These are phyloP conservation scores for Fusarium pilosicola DNA, from an alignment of 2,329 filamentous ascomycete genomes.

Conservation along the genomic window DNA sequence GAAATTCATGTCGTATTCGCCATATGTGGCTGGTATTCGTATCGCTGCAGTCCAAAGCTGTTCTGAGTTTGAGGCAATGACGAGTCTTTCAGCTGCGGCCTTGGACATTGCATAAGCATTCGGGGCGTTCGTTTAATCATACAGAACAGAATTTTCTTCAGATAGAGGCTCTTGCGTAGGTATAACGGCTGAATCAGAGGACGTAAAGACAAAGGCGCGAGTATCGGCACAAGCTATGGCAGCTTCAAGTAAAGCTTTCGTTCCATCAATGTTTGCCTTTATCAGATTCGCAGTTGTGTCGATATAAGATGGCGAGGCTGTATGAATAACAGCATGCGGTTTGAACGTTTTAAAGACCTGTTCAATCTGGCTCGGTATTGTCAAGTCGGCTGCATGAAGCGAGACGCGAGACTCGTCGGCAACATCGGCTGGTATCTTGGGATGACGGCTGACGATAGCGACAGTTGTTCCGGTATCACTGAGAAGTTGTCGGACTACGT, in stretches of 20 bases:
- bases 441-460: not conserved
- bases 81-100: not conserved
- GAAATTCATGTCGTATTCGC: not conserved
- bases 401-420: not conserved
- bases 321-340: not conserved
- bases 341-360: not conserved
- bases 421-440: not conserved
- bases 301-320: not conserved
- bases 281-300: not conserved
- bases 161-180: not conserved
- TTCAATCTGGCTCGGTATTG: not conserved
- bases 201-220: not conserved
- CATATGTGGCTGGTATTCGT: not conserved
- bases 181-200: not conserved
- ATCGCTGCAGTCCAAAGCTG: not conserved
- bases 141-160: not conserved
- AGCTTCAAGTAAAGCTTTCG: fast-evolving
- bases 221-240: not conserved
- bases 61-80: not conserved
- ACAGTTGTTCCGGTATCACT: not conserved
- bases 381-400: not conserved
- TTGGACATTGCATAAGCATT: not conserved
- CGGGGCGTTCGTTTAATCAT: not conserved
- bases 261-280: not conserved
- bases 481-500: not conserved